Conservation (phyloP, 768 basidiomycete genomes). For the Pleurotus platypus region DNA sequence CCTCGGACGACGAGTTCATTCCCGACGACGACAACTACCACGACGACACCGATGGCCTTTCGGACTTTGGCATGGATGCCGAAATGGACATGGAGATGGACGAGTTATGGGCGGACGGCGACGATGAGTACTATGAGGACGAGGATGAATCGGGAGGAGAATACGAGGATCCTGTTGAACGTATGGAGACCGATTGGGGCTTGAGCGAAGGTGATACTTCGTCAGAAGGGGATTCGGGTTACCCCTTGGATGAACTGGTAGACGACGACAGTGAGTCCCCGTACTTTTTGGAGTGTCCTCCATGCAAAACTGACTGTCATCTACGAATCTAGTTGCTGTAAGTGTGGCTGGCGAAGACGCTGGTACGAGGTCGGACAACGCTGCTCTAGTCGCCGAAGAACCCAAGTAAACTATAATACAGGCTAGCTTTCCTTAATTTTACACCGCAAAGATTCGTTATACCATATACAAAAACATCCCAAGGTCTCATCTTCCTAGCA, state of each 20-base stretch:
- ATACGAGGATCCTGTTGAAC: slow-evolving; percentile 17
- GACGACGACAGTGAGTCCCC: background rate
- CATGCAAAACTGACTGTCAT: background rate
- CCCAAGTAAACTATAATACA: slow-evolving; percentile 11
- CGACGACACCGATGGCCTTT: slow-evolving; percentile 43
- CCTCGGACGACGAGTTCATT: slow-evolving; percentile 65
- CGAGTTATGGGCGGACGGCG: slow-evolving; percentile 19
- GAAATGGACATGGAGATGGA: slow-evolving; percentile 17
- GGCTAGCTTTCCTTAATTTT: too few relatives aligned
- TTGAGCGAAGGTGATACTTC: slow-evolving; percentile 38
- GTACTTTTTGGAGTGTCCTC: background rate
- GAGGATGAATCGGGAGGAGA: slow-evolving; percentile 12
- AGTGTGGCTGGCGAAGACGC: slow-evolving; percentile 18
- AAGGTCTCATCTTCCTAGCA: background rate
- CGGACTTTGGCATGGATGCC: slow-evolving; percentile 22
- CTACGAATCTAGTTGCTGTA: slow-evolving; percentile 12
- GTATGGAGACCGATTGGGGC: slow-evolving; percentile 30
- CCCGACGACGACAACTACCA: slow-evolving; percentile 51
- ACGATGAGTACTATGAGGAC: slow-evolving; percentile 16
- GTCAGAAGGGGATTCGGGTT: background rate
- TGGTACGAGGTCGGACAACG: slow-evolving; percentile 14
- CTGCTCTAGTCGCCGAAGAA: slow-evolving; percentile 8
- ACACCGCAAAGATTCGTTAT: too few relatives aligned
- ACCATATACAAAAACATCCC: background rate
- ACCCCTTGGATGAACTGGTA: slow-evolving; percentile 4